Conservation (phyloP, 176 grass and related monocot genomes). For the Eleusine coracana region DNA sequence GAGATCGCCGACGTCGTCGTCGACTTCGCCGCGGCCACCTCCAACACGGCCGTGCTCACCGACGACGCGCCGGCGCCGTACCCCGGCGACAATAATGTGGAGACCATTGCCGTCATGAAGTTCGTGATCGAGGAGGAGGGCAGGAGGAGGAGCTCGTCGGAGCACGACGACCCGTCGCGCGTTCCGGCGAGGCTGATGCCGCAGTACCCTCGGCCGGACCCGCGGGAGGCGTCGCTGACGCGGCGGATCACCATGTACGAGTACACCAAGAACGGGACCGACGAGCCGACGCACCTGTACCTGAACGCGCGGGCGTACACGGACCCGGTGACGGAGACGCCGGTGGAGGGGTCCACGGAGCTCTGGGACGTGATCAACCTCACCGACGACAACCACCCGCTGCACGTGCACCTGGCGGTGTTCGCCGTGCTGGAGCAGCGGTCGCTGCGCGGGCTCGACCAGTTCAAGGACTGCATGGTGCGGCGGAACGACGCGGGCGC, state of each 20-base stretch:
- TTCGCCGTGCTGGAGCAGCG: constrained; percentile 61
- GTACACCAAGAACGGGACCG: constrained; percentile 59
- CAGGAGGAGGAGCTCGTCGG: too few species aligned
- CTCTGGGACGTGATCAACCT: constrained; percentile 93
- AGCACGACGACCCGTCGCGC: not conserved
- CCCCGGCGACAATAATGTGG: constrained; percentile 75
- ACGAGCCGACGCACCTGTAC: constrained; percentile 88
- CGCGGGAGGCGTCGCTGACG: constrained; percentile 11
- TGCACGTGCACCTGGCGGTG: constrained; percentile 76
- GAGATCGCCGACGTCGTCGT: constrained; percentile 74
- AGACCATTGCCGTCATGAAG: constrained; percentile 62
- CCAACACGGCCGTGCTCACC: constrained; percentile 28
- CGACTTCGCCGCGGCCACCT: constrained; percentile 42
- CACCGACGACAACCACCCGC: constrained; percentile 89
- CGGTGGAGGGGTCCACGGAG: constrained; percentile 67
- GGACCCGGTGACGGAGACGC: constrained; percentile 84
- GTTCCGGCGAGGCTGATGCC: constrained; percentile 51
- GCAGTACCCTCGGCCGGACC: constrained; percentile 32
- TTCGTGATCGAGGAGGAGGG: constrained; percentile 42
- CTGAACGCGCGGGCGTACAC: constrained; percentile 68
- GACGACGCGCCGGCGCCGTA: constrained; percentile 76
- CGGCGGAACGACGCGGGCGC: constrained; percentile 52
- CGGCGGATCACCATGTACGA: constrained; percentile 84
- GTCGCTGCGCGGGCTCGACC: constrained; percentile 49
- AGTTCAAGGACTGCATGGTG: constrained; percentile 72